phyloP scores from a whole-genome alignment of 352 stramenopile species.

The Phytophthora pinifolia region DNA sequence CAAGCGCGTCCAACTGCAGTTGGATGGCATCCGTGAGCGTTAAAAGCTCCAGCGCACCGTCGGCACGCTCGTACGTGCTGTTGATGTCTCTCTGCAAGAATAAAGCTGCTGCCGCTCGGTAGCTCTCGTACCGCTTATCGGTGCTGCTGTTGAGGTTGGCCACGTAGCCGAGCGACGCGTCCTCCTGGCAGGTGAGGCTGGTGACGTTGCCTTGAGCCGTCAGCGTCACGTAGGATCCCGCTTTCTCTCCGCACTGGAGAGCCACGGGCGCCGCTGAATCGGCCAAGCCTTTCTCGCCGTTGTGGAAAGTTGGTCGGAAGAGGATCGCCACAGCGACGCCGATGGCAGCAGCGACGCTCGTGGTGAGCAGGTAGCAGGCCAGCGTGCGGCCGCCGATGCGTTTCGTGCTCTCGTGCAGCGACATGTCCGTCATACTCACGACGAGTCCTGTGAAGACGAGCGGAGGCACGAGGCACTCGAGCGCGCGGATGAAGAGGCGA shows the following conservation, averaged over 20 bases:
- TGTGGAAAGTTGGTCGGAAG: conserved; percentile 37
- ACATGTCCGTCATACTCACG: conserved; percentile 45
- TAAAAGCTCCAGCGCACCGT: conserved; percentile 9
- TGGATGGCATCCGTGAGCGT: conserved; percentile 33
- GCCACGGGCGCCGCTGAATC: conserved; percentile 15
- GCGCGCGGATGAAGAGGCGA: conserved; percentile 48
- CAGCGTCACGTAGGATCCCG: conserved; percentile 26
- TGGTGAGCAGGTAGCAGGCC: conserved; percentile 40
- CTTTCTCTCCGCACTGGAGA: conserved; percentile 25
- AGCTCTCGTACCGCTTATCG: conserved; percentile 23
- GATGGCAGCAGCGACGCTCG: conserved; percentile 29
- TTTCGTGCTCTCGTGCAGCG: conserved; percentile 34
- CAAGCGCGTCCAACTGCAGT: conserved; percentile 33
- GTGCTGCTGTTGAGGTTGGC: conserved; percentile 28
- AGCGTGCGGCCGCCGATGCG: conserved; percentile 32
- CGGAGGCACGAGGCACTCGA: conserved; percentile 47
- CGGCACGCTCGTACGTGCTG: conserved; percentile 22
- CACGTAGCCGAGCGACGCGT: conserved; percentile 8
- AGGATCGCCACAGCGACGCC: conserved; percentile 36
- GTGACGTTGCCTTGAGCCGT: conserved; percentile 8
- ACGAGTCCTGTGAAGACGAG: conserved; percentile 50
- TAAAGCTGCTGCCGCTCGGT: conserved; percentile 15
- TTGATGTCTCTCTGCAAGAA: conserved; percentile 42
- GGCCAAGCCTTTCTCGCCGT: conserved; percentile 5
- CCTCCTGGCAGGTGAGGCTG: conserved; percentile 17